Evolutionary conservation across 257 asterid species (phyloP).

Genomic region (Eustoma russellianum): DNA sequence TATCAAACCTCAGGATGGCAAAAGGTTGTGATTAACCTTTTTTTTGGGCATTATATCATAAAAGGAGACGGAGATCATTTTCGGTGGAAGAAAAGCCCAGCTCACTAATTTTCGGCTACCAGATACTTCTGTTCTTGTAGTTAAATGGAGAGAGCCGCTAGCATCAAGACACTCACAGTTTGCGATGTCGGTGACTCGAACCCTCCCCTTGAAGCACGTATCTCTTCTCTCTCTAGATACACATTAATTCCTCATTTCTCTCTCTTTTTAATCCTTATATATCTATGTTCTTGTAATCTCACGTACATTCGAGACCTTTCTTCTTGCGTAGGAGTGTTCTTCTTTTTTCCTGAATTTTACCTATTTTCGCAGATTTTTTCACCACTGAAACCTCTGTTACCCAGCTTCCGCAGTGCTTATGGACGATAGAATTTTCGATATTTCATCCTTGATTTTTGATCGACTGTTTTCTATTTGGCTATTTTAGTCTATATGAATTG

Average conservation of each 20-base stretch:
- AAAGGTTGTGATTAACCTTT: no score
- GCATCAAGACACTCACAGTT: neutral
- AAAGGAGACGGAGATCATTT: no score
- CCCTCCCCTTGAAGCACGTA: neutral
- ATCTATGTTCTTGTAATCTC: no score
- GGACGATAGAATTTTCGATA: conserved; percentile 30
- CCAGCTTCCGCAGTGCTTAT: conserved; percentile 12
- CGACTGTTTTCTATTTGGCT: neutral
- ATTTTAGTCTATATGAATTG: conserved; percentile 1
- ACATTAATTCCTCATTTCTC: neutral
- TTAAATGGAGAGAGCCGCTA: no score
- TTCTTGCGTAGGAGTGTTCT: neutral
- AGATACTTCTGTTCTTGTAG: neutral
- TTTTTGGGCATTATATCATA: no score
- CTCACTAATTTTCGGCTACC: no score
- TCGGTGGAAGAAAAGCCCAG: no score
- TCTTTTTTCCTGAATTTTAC: neutral
- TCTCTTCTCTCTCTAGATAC: neutral
- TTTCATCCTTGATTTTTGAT: neutral
- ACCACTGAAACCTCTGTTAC: conserved; percentile 11
- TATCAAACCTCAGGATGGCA: no score
- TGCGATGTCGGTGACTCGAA: neutral
- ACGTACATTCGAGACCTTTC: neutral
- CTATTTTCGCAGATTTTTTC: conserved; percentile 6
- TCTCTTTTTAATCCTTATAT: neutral